Evolutionary conservation across 2,329 filamentous ascomycete genomes (phyloP).

Genomic region (Sporothrix luriei): DNA sequence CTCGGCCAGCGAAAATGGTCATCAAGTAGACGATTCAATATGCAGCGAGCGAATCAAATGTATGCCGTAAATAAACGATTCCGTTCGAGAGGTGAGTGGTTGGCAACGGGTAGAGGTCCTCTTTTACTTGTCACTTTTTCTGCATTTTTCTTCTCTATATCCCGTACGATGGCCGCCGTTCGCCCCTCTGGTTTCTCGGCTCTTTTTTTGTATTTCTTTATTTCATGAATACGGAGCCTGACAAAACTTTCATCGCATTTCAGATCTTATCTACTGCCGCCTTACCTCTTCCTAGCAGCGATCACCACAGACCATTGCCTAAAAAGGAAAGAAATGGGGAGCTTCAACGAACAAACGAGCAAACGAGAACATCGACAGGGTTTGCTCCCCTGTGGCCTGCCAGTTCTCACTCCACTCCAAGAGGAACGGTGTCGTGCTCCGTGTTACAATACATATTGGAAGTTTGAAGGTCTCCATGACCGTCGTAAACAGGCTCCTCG

Average conservation of each 20-base stretch:
- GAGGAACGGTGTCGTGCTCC: constrained; percentile 11
- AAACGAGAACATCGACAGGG: background rate
- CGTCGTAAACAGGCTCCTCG: too few relatives aligned
- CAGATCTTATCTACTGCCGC: constrained; percentile 8
- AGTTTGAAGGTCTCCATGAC: background rate
- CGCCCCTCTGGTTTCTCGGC: background rate
- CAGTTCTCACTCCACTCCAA: constrained; percentile 10
- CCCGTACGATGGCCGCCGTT: background rate
- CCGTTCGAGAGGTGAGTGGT: background rate
- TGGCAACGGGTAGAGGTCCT: background rate
- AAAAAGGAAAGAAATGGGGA: constrained; percentile 17
- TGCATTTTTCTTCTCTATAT: background rate
- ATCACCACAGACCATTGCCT: constrained; percentile 16
- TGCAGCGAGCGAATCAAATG: constrained; percentile 7
- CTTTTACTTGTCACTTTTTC: background rate
- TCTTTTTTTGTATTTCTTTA: background rate
- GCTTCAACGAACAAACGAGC: background rate
- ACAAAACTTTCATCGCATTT: constrained; percentile 3
- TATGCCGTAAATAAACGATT: constrained; percentile 12
- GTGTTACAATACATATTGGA: constrained; percentile 24
- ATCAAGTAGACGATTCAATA: background rate
- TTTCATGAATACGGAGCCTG: background rate
- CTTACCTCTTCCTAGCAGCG: constrained; percentile 23
- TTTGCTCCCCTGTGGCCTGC: background rate
- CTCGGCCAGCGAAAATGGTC: background rate